These are phyloP conservation scores for Tulasnella calospora DNA, from an alignment of 768 basidiomycete species.

Conservation along the genomic window DNA sequence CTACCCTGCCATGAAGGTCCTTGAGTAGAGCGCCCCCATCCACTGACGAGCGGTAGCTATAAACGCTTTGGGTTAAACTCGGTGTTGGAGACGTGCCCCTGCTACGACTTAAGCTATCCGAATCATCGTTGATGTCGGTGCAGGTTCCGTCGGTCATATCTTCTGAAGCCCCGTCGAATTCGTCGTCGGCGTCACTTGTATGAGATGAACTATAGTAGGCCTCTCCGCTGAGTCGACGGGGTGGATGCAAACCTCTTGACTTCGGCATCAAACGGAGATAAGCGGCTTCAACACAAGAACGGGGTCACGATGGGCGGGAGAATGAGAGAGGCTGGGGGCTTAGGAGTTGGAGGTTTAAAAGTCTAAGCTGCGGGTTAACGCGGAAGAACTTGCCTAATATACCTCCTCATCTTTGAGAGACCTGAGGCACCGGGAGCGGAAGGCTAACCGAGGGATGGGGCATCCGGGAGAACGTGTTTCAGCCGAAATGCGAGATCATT, in stretches of 20 bases:
- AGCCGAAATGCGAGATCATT: not conserved
- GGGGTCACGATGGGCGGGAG: too few species aligned
- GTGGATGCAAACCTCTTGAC: not conserved
- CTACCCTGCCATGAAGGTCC: constrained; percentile 19
- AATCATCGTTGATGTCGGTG: not conserved
- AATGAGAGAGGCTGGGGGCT: not conserved
- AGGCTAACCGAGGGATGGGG: not conserved
- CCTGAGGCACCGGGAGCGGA: not conserved
- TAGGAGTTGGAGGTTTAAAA: not conserved
- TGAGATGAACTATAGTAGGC: not conserved
- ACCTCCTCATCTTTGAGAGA: not conserved
- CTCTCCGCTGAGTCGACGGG: constrained; percentile 29
- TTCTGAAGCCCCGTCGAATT: not conserved
- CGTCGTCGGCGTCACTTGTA: not conserved
- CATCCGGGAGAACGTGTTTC: not conserved
- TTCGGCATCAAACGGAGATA: not conserved
- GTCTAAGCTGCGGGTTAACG: not conserved
- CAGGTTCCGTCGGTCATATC: not conserved
- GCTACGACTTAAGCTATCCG: not conserved
- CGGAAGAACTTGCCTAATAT: not conserved
- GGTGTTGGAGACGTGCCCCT: not conserved
- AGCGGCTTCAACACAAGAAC: too few species aligned
- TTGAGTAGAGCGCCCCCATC: constrained; percentile 14
- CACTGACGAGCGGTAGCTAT: constrained; percentile 22
- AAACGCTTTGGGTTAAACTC: not conserved